phyloP scores from a whole-genome alignment of 148 eudicot species.

The Rhododendron griersonianum region DNA sequence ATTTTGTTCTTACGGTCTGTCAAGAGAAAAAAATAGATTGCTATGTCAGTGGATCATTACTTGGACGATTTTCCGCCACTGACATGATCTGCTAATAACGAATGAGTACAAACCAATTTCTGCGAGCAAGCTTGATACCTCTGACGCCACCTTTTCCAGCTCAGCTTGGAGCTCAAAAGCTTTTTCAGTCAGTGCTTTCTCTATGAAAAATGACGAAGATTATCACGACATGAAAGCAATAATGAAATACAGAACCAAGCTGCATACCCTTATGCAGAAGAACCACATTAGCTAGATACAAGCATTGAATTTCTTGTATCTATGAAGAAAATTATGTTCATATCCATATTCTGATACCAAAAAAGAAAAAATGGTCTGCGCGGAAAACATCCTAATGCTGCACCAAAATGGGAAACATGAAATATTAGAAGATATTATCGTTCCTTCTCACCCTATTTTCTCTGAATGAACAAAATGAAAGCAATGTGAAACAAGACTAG shows the following conservation, averaged over 20 bases:
- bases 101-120: conserved; percentile 26
- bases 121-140: conserved; percentile 25
- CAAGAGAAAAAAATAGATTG: background rate
- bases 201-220: conserved; percentile 1
- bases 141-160: conserved; percentile 28
- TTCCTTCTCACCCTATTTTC: background rate
- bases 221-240: background rate
- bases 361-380: no score
- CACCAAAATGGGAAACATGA: background rate
- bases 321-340: background rate
- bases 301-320: background rate
- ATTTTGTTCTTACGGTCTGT: conserved; percentile 23
- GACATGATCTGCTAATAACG: background rate
- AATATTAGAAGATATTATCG: background rate
- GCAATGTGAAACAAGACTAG: background rate
- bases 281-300: background rate
- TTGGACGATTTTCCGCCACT: background rate
- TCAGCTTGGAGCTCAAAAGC: conserved; percentile 28
- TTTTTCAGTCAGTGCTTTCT: conserved; percentile 29
- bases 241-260: background rate
- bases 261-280: no score
- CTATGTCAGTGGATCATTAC: background rate
- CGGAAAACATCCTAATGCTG: background rate
- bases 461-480: background rate
- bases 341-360: no score